A percentile compares a stretch with the other conserved stretches of the same genome.
phyloP scores from a whole-genome alignment of 2,329 filamentous ascomycete genomes.

The Daldinia sp. region DNA sequence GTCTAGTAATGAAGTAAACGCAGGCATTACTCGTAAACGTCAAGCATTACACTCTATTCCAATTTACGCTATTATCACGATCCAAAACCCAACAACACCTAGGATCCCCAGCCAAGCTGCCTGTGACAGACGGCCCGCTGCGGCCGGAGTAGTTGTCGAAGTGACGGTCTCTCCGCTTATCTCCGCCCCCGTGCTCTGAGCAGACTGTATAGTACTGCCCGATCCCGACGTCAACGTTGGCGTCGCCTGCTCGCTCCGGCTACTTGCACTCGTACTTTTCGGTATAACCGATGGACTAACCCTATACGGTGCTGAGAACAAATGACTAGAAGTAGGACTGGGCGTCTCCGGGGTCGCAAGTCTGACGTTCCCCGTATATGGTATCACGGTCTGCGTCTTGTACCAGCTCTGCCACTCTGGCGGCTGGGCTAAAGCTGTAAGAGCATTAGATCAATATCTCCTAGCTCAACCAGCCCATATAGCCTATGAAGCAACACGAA shows the following conservation, averaged over 20 bases:
- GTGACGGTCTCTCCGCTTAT: not conserved
- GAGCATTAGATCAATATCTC: not conserved
- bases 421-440: slow-evolving; percentile 15
- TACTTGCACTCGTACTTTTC: not conserved
- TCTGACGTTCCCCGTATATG: not conserved
- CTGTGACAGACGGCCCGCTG: not conserved
- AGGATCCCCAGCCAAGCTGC: not conserved
- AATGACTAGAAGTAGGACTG: not conserved
- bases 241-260: not conserved
- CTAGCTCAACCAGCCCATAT: not conserved
- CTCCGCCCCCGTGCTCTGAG: not conserved
- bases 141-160: not conserved
- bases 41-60: not conserved
- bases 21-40: not conserved
- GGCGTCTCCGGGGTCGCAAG: not conserved
- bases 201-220: not conserved
- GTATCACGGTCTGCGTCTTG: slow-evolving; percentile 26
- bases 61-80: not conserved
- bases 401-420: slow-evolving; percentile 30
- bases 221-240: not conserved
- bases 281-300: not conserved
- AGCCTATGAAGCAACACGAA: not conserved
- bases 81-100: not conserved
- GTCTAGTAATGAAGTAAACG: not conserved
- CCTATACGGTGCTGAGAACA: not conserved